A percentile compares a stretch with the other conserved stretches of the same genome.
These are phyloP conservation scores for Monosporozyma servazzii DNA, from an alignment of 805 yeast species.

Conservation along the genomic window DNA sequence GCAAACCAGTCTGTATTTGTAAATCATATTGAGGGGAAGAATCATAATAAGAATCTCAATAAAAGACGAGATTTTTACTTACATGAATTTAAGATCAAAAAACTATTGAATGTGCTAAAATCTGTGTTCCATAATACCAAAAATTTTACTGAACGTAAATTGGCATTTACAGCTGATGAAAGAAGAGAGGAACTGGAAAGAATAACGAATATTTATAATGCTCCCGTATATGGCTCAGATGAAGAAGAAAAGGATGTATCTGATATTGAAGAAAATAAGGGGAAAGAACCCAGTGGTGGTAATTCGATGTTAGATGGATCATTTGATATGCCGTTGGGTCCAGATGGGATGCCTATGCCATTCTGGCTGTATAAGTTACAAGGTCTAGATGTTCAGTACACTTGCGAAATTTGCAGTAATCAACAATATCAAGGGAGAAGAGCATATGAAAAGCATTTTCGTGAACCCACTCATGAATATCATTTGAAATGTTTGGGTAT, in stretches of 20 bases:
- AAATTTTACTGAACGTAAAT: constrained; percentile 53
- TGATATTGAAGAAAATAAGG: constrained; percentile 14
- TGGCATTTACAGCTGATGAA: constrained; percentile 65
- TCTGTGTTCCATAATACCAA: constrained; percentile 42
- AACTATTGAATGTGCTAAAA: constrained; percentile 32
- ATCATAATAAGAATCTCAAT: constrained; percentile 49
- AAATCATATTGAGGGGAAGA: constrained; percentile 66
- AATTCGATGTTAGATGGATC: constrained; percentile 3
- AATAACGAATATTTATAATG: constrained; percentile 28
- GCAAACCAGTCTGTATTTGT: constrained; percentile 55
- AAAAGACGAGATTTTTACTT: constrained; percentile 19
- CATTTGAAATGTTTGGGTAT: constrained; percentile 75
- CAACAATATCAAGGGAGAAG: constrained; percentile 61
- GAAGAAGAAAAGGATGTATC: constrained; percentile 29
- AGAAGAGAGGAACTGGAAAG: constrained; percentile 45
- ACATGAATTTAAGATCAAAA: constrained; percentile 35
- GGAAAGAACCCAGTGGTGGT: constrained; percentile 13
- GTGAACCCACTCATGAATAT: constrained; percentile 55
- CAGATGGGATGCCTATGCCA: constrained; percentile 90
- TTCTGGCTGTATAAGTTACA: constrained; percentile 85
- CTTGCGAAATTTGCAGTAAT: constrained; percentile 85
- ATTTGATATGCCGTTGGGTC: constrained; percentile 64
- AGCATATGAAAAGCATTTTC: constrained; percentile 66
- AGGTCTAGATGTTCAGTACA: constrained; percentile 64
- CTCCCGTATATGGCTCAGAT: constrained; percentile 32